Conservation (phyloP, 768 basidiomycete genomes). For the Leucocoprinus sp. region DNA sequence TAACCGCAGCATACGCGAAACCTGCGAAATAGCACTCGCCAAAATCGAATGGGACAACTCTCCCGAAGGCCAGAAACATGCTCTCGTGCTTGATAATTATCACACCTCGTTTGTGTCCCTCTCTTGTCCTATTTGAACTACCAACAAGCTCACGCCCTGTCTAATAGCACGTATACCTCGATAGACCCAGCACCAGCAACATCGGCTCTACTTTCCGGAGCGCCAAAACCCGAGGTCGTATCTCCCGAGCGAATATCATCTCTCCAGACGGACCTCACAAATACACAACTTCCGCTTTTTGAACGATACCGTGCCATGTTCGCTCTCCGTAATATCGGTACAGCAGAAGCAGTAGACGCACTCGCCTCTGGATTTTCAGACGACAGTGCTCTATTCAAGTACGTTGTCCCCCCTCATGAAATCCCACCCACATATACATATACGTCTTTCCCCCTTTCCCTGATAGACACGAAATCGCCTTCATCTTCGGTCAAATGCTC, state of each 20-base stretch:
- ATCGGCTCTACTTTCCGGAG: slow-evolving; percentile 50
- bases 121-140: neutral
- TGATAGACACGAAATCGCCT: slow-evolving; percentile 90
- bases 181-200: slow-evolving; percentile 86
- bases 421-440: no score
- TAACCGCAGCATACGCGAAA: slow-evolving; percentile 78
- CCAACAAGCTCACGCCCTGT: neutral
- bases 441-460: neutral
- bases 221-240: slow-evolving; percentile 42
- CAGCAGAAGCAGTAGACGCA: slow-evolving; percentile 77
- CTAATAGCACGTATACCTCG: slow-evolving; percentile 63
- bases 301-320: slow-evolving; percentile 98
- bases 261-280: slow-evolving; percentile 57
- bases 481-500: slow-evolving; percentile 93
- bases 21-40: slow-evolving; percentile 93
- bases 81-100: slow-evolving; percentile 14
- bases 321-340: slow-evolving; percentile 88
- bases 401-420: slow-evolving; percentile 19
- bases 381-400: slow-evolving; percentile 91
- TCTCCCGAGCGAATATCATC: slow-evolving; percentile 39
- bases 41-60: slow-evolving; percentile 92
- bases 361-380: slow-evolving; percentile 88
- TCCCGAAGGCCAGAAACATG: slow-evolving; percentile 53
- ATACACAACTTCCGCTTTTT: slow-evolving; percentile 67
- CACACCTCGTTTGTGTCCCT: slow-evolving; percentile 27